Conservation (phyloP, 2,329 filamentous ascomycete genomes). For the Ascochyta lentis region DNA sequence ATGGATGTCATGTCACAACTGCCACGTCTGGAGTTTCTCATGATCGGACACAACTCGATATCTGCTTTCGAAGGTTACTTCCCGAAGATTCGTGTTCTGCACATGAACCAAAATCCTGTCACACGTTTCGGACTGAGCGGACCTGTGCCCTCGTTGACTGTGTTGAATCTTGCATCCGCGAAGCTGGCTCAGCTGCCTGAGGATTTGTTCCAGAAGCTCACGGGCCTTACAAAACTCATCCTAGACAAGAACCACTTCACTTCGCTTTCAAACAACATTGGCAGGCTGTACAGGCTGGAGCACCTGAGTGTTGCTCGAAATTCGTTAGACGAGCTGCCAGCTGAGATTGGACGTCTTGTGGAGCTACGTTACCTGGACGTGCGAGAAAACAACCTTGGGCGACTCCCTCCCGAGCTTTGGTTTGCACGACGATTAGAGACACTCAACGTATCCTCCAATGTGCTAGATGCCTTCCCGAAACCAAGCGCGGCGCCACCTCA, state of each 20-base stretch:
- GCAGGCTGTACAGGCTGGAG: conserved; percentile 81
- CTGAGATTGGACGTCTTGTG: conserved; percentile 84
- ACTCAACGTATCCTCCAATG: conserved; percentile 93
- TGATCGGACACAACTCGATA: conserved; percentile 90
- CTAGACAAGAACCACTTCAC: conserved; percentile 97
- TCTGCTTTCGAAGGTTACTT: conserved; percentile 92
- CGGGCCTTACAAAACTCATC: conserved; percentile 84
- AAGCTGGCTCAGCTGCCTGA: conserved; percentile 90
- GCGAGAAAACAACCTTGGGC: conserved; percentile 89
- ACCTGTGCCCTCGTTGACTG: conserved; percentile 80
- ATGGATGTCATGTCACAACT: conserved; percentile 87
- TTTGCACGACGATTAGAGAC: conserved; percentile 89
- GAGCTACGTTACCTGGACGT: conserved; percentile 88
- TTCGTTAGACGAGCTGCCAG: conserved; percentile 79
- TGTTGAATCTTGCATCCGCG: conserved; percentile 86
- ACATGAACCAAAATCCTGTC: conserved; percentile 92
- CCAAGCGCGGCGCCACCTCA: conserved; percentile 73
- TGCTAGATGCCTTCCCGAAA: conserved; percentile 89
- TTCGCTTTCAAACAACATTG: conserved; percentile 83
- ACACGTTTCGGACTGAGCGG: conserved; percentile 87
- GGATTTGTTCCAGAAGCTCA: conserved; percentile 84
- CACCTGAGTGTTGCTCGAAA: conserved; percentile 96
- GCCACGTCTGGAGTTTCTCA: conserved; percentile 84
- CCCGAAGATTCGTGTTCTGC: conserved; percentile 79
- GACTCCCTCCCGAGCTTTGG: conserved; percentile 93